Conservation (phyloP, 768 basidiomycete genomes). For the Pisolithus microcarpus region DNA sequence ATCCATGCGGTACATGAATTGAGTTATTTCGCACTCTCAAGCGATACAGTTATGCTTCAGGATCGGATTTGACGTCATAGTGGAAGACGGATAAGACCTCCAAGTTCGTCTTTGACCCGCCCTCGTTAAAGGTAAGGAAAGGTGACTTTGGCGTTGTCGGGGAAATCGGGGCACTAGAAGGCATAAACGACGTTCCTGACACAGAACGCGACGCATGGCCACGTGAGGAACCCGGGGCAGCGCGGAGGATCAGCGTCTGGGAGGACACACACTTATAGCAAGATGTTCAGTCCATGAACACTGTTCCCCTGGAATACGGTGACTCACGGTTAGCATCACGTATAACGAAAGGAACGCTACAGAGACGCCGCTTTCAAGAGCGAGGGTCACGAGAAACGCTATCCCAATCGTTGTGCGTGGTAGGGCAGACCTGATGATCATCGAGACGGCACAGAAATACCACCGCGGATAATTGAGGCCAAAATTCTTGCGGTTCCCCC, state of each 20-base stretch:
- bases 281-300: neutral
- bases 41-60: too few relatives aligned
- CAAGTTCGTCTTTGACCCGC: neutral
- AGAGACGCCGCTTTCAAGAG: neutral
- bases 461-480: neutral
- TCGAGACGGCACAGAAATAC: neutral
- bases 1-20: too few relatives aligned
- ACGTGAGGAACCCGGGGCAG: neutral
- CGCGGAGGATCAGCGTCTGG: conserved; percentile 7
- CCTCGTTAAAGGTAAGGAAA: neutral
- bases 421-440: conserved; percentile 5
- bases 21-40: too few relatives aligned
- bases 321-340: conserved; percentile 6
- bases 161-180: neutral
- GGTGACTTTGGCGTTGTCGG: neutral
- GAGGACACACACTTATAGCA: conserved; percentile 5
- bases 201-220: too few relatives aligned
- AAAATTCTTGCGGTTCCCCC: neutral
- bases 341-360: conserved; percentile 6
- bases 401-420: conserved; percentile 4
- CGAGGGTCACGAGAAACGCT: conserved; percentile 6
- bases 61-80: neutral
- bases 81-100: neutral
- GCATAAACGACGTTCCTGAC: too few relatives aligned
- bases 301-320: neutral